These are phyloP conservation scores for Trypanosoma avium DNA, from an alignment of 208 protist genomes.

Conservation along the genomic window DNA sequence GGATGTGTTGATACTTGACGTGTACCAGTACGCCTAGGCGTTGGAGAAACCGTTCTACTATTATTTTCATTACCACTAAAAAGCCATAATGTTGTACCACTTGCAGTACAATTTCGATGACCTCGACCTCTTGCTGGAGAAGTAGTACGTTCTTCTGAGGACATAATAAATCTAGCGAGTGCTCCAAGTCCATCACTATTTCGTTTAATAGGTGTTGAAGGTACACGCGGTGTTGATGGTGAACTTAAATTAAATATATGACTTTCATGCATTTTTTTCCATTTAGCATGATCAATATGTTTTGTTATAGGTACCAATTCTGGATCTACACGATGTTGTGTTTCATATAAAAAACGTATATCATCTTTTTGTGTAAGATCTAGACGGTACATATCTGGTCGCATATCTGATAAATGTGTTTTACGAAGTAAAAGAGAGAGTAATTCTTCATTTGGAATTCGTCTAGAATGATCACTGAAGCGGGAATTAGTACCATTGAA, in stretches of 20 bases:
- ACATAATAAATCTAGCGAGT: slow-evolving; percentile 18
- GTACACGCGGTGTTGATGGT: background rate
- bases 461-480: background rate
- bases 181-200: slow-evolving; percentile 19
- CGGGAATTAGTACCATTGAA: background rate
- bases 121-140: slow-evolving; percentile 5
- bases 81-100: background rate
- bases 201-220: background rate
- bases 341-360: slow-evolving; percentile 13
- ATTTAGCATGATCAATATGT: background rate
- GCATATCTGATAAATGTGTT: background rate
- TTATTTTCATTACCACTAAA: background rate
- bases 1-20: background rate
- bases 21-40: background rate
- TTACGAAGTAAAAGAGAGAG: slow-evolving; percentile 6
- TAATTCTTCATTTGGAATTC: slow-evolving; percentile 5
- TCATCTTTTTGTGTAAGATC: slow-evolving; percentile 22
- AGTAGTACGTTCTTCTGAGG: background rate
- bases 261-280: slow-evolving; percentile 7
- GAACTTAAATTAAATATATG: slow-evolving; percentile 16
- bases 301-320: slow-evolving; percentile 10
- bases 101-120: background rate
- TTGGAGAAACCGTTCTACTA: background rate
- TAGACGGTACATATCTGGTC: slow-evolving; percentile 17
- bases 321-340: slow-evolving; percentile 22